These are phyloP conservation scores for Cryptococcus hybrid DNA, from an alignment of 1,284 basidiomycete genomes.

Conservation along the genomic window DNA sequence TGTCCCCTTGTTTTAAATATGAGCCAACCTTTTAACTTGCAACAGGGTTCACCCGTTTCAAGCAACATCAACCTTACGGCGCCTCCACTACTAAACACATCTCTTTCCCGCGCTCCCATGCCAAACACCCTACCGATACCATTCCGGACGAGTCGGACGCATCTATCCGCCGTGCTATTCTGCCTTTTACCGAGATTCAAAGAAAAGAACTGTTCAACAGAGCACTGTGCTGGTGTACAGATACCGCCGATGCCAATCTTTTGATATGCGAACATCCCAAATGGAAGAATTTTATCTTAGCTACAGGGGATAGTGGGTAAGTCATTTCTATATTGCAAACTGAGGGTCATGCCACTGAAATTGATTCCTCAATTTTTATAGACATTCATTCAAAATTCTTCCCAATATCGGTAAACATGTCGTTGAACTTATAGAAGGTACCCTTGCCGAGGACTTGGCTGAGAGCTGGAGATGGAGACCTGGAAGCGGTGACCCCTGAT, in stretches of 20 bases:
- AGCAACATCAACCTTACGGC: slow-evolving; percentile 21
- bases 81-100: slow-evolving; percentile 16
- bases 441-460: slow-evolving; percentile 27
- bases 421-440: slow-evolving; percentile 42
- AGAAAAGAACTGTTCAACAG: slow-evolving; percentile 29
- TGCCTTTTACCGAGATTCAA: slow-evolving; percentile 36
- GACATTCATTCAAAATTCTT: slow-evolving; percentile 46
- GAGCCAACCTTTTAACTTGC: slow-evolving; percentile 31
- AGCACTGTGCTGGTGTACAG: slow-evolving; percentile 48
- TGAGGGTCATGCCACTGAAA: slow-evolving; percentile 29
- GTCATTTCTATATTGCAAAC: slow-evolving; percentile 47
- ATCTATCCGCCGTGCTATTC: slow-evolving; percentile 28
- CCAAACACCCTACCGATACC: slow-evolving; percentile 41
- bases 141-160: slow-evolving; percentile 31
- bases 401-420: slow-evolving; percentile 50
- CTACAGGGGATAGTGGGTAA: slow-evolving; percentile 38
- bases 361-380: too few species aligned
- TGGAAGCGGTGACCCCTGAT: slow-evolving; percentile 25
- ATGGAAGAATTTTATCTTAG: slow-evolving; percentile 33
- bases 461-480: slow-evolving; percentile 41
- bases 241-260: slow-evolving; percentile 37
- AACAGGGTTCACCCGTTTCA: slow-evolving; percentile 29
- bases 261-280: slow-evolving; percentile 37
- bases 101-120: slow-evolving; percentile 45
- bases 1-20: slow-evolving; percentile 22